A percentile compares a stretch with the other conserved stretches of the same genome.
Conservation (phyloP, 2,329 filamentous ascomycete genomes). For the Furcasterigmium sp. region DNA sequence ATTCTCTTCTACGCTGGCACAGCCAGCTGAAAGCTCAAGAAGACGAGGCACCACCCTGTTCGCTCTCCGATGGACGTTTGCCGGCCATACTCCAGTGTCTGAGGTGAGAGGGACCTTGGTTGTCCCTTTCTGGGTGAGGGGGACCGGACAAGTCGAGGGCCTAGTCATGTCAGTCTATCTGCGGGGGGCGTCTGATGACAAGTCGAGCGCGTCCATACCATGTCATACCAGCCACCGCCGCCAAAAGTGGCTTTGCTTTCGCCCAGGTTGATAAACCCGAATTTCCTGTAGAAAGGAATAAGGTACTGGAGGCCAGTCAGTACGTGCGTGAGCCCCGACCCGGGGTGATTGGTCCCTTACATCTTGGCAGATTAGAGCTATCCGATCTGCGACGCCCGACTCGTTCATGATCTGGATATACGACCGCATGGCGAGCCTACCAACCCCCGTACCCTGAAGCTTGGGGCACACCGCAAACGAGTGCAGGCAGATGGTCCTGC, state of each 20-base stretch:
- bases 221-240: slow-evolving; percentile 76
- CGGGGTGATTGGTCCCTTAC: slow-evolving; percentile 37
- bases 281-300: slow-evolving; percentile 68
- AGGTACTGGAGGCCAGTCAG: slow-evolving; percentile 43
- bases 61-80: background rate
- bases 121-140: background rate
- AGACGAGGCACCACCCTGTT: background rate
- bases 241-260: slow-evolving; percentile 66
- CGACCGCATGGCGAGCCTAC: slow-evolving; percentile 65
- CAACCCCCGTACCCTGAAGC: slow-evolving; percentile 69
- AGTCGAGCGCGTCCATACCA: slow-evolving; percentile 49
- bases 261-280: slow-evolving; percentile 67
- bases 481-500: slow-evolving; percentile 74
- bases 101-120: background rate
- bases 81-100: background rate
- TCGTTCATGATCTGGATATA: slow-evolving; percentile 74
- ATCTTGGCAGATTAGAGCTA: slow-evolving; percentile 74
- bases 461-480: slow-evolving; percentile 75
- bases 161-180: background rate
- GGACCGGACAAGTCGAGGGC: slow-evolving; percentile 2
- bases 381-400: slow-evolving; percentile 62
- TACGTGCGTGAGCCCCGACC: background rate
- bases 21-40: background rate
- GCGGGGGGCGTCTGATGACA: background rate
- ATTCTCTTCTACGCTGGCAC: background rate